phyloP scores from a whole-genome alignment of 768 basidiomycete genomes.

The Pleurotus citrinopileatus region DNA sequence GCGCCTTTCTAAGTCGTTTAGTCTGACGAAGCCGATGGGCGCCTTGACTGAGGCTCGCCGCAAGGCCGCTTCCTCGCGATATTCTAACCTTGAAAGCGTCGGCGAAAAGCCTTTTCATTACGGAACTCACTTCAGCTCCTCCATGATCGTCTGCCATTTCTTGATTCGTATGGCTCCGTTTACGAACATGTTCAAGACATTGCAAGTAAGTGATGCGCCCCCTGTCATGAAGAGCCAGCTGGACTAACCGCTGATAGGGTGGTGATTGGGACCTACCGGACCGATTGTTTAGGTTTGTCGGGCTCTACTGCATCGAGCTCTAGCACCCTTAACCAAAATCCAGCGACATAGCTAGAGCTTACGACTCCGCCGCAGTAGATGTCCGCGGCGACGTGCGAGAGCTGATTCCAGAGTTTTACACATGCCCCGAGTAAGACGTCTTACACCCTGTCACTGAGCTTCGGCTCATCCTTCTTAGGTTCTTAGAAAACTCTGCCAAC shows the following conservation, averaged over 20 bases:
- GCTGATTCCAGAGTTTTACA: conserved; percentile 87
- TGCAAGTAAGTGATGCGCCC: conserved; percentile 39
- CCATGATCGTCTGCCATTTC: conserved; percentile 96
- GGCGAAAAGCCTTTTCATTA: conserved; percentile 89
- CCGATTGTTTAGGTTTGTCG: conserved; percentile 68
- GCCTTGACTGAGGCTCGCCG: conserved; percentile 73
- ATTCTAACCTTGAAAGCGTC: conserved; percentile 72
- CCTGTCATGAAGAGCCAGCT: not conserved
- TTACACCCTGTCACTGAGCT: not conserved
- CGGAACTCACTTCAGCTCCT: conserved; percentile 94
- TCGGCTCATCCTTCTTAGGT: conserved; percentile 40
- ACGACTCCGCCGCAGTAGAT: conserved; percentile 81
- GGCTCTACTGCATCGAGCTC: not conserved
- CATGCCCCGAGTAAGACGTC: conserved; percentile 68
- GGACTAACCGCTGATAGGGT: conserved; percentile 32
- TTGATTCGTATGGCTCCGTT: conserved; percentile 87
- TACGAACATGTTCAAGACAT: conserved; percentile 92
- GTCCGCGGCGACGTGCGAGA: conserved; percentile 92
- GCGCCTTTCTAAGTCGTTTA: conserved; percentile 26
- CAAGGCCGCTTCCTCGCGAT: conserved; percentile 75
- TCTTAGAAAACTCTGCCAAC: conserved; percentile 76
- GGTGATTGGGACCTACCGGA: conserved; percentile 95
- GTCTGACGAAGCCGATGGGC: conserved; percentile 88
- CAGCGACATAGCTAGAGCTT: conserved; percentile 79
- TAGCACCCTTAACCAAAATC: not conserved